Base-by-base conservation (phyloP, 1,139 yeast genomes). In the Suhomyces chickasaworum region DNA sequence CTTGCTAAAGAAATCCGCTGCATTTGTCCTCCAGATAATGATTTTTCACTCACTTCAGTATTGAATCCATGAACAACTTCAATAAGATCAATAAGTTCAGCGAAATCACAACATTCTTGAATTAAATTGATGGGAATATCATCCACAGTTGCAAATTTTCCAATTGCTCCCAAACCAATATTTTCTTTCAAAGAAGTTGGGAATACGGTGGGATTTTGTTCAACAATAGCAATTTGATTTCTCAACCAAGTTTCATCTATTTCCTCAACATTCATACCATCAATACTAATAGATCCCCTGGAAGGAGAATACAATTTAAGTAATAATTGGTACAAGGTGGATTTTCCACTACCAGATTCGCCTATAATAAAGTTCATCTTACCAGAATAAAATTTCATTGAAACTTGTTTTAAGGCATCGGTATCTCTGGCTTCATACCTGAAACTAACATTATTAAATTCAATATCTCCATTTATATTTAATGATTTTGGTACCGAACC, bases 21-120 rank as follows among this genome's bases (percentile, higher is more conserved):
- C 46, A 77, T 79, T 62, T 93, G 97, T 0, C 99, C 99, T 3
- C 98, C 98, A 53, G 97, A 89, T n/a, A 93, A 68, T 2, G 80
- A 79, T 2, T 69, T 68, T 0, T 65, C 60, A 0, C 83, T 81
- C 2, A 87, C 56, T 1, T 61, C 52, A 0, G 89, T 78, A 22
- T 84, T 73, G 3, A 81, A 44, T 0, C 90, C 89, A 0, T 84
- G 77, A 2, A 85, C 58, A 29, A 60, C 64, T 4, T 60, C 55
- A 1, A 86, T 60, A 4, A 86, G 63, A 1, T 76, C 75, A 2
- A 66, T 65, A 15, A 86, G 65, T 10, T 75, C 61, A 0, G 90
- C 77, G 59, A 84, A 73, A 1, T 70, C 64, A 39, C 80, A 64
- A 0, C 89, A 89, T 1, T 71, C 68, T 5, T 65, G 59, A 1